Evolutionary conservation across 2,329 filamentous ascomycete species (phyloP), one percentile per base, ranked within the genome.

Genomic region (Sclerotinia subarctica): DNA sequence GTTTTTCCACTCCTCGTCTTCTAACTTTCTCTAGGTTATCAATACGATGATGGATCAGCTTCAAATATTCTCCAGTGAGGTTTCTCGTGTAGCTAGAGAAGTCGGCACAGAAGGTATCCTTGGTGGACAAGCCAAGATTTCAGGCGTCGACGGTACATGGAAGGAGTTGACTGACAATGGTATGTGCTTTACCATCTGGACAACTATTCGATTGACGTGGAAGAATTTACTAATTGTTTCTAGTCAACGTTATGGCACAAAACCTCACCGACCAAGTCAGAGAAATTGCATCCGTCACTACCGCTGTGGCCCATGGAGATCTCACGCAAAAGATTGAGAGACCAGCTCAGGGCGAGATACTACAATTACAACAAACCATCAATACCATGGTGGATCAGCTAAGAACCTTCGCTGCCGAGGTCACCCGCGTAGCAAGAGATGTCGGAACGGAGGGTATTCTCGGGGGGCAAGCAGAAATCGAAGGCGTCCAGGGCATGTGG

Each of bases 1-100:
- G 5, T 47, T 47, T 51, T 32, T 19, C 13, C 7, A 15, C 46
- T 49, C 52, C 21, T 52, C 17, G 21, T n/a, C 47, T 47, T 58
- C 21, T 53, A 19, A 63, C 65, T 46, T 49, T 51, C 24, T 56
- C 17, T 68, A 77, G 75, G 75, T 77, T 47, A 98, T 98, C 82
- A 98, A 98, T 79, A 96, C 92, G 73, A 98, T 98, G 94, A 96
- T 98, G 88, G 94, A 98, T 78, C 94, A 97, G 80, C 85, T 98
- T 69, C 94, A 97, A 78, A 92, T 96, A 69, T 98, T 98, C 79
- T 94, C 94, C 72, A 96, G 92, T 79, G 94, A 98, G 81, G 94
- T 98, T 76, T 97, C 94, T 46, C 90, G 93, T 73, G 89, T 98
- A 73, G 94, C 94, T 65, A 91, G 93, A 78, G 94, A 98, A 80